phyloP scores from a whole-genome alignment of 106 monocot genomes.

The Apostasia ramifera region DNA sequence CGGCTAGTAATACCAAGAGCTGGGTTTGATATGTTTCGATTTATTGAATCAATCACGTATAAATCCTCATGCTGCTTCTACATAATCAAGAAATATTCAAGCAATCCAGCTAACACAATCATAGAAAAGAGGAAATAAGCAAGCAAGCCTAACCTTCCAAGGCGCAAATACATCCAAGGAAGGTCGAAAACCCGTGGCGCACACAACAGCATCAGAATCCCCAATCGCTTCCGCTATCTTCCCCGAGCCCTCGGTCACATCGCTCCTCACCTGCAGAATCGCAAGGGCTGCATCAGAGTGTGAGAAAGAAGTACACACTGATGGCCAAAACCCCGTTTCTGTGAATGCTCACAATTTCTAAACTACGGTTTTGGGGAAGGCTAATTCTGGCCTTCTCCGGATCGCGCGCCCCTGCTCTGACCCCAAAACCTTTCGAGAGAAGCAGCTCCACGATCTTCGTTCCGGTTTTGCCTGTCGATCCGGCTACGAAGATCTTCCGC shows the following conservation, averaged over 20 bases:
- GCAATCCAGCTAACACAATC: too few relatives aligned
- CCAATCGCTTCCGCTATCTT: slow-evolving; percentile 43
- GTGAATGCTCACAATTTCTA: slow-evolving; percentile 42
- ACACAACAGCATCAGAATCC: slow-evolving; percentile 62
- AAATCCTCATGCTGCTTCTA: too few relatives aligned
- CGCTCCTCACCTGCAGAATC: slow-evolving; percentile 34
- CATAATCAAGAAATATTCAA: too few relatives aligned
- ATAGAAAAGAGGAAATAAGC: not conserved
- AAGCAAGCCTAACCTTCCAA: slow-evolving; percentile 49
- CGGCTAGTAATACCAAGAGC: too few relatives aligned
- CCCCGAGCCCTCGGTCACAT: slow-evolving; percentile 46
- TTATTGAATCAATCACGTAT: too few relatives aligned
- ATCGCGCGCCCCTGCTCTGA: slow-evolving; percentile 54
- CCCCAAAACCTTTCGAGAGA: slow-evolving; percentile 41
- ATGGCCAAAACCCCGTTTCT: not conserved
- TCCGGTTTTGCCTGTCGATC: slow-evolving; percentile 70
- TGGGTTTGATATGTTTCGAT: too few relatives aligned
- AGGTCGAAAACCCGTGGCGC: slow-evolving; percentile 54
- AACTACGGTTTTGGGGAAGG: slow-evolving; percentile 37
- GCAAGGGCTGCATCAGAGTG: not conserved
- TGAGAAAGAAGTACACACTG: not conserved
- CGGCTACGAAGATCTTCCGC: slow-evolving; percentile 61
- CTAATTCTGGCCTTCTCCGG: slow-evolving; percentile 31
- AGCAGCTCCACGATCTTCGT: slow-evolving; percentile 60
- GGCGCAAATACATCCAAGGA: slow-evolving; percentile 74